A percentile compares a stretch with the other conserved stretches of the same genome.
Evolutionary conservation across 495 filamentous ascomycete genomes (phyloP).

Genomic region (Delitschia confertaspora): DNA sequence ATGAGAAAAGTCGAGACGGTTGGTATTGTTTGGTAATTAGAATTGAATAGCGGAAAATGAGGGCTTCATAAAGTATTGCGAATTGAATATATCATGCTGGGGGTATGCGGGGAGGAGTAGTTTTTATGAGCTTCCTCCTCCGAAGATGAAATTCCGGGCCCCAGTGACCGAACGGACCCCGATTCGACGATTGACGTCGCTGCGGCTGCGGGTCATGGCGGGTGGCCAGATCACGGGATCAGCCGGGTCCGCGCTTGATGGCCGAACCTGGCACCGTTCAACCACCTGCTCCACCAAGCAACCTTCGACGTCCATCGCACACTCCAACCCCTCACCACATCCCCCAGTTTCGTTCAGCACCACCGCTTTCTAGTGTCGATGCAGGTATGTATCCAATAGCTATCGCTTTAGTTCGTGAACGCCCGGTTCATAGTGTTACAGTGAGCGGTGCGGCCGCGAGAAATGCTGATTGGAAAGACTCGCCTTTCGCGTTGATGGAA

Average conservation of each 20-base stretch:
- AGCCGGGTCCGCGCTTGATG: neutral
- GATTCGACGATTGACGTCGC: conserved; percentile 7
- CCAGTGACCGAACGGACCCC: too few relatives aligned
- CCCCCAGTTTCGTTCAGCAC: too few relatives aligned
- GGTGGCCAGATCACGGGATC: conserved; percentile 4
- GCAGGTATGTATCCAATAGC: conserved; percentile 7
- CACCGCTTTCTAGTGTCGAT: too few relatives aligned
- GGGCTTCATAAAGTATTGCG: too few relatives aligned
- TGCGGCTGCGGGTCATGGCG: too few relatives aligned
- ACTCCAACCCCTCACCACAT: neutral
- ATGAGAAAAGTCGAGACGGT: neutral
- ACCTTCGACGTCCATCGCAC: conserved; percentile 1
- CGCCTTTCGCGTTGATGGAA: too few relatives aligned
- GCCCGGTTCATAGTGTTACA: conserved; percentile 6
- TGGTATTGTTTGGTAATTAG: conserved; percentile 3
- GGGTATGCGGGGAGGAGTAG: too few relatives aligned
- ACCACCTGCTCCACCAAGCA: neutral
- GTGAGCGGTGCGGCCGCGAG: neutral
- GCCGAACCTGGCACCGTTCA: neutral
- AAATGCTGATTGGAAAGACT: too few relatives aligned
- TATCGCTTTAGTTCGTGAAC: neutral
- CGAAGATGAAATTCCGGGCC: too few relatives aligned
- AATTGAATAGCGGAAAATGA: neutral
- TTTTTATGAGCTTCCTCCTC: too few relatives aligned
- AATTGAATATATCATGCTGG: too few relatives aligned